Evolutionary conservation across 179 eudicot genomes (phyloP).

Genomic region (Silene vulgaris): DNA sequence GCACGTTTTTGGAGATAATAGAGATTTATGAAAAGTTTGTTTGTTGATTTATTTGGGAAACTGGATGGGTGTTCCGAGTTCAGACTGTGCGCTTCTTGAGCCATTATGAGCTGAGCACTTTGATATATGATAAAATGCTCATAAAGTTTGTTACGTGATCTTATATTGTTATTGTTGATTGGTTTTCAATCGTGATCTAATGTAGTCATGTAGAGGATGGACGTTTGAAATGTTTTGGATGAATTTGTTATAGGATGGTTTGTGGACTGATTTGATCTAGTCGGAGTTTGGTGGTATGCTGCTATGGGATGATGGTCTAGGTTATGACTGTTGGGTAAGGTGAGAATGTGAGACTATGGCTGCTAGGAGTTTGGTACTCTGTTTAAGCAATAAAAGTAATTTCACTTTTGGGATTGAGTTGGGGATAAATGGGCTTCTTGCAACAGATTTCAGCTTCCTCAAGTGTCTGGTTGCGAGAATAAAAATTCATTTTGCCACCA

Average conservation of each 20-base stretch:
- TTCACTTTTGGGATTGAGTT: too few species aligned
- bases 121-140: neutral
- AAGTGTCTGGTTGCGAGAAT: too few species aligned
- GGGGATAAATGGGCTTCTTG: too few species aligned
- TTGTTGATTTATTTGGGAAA: neutral
- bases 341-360: neutral
- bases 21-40: neutral
- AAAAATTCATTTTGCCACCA: too few species aligned
- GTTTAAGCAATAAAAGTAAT: neutral
- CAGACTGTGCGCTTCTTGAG: neutral
- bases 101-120: neutral
- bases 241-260: slow-evolving; percentile 1
- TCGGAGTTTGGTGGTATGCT: neutral
- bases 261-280: neutral
- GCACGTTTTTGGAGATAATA: neutral
- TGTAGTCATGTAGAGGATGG: neutral
- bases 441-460: too few species aligned
- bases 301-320: neutral
- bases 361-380: neutral
- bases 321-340: neutral
- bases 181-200: neutral
- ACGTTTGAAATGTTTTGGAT: neutral
- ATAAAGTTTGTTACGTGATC: neutral
- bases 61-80: neutral
- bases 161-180: neutral